These are phyloP conservation scores for Falciphora oryzae DNA, from an alignment of 2,329 filamentous ascomycete species.

Conservation along the genomic window DNA sequence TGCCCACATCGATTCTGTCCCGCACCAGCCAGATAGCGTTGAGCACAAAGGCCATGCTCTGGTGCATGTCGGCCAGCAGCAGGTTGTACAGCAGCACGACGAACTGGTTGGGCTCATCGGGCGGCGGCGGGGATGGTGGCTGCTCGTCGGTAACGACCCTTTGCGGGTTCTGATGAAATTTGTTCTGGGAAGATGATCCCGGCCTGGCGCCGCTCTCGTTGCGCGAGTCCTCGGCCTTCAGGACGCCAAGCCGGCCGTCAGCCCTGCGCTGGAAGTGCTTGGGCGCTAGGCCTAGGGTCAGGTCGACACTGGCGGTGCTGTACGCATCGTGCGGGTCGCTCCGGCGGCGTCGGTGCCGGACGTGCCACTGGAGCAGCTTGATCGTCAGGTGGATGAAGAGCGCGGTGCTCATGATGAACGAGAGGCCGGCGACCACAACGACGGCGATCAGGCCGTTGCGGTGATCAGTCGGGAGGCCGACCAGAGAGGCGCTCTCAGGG, in stretches of 20 bases:
- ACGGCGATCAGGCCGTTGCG: conserved; percentile 20
- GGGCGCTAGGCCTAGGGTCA: conserved; percentile 22
- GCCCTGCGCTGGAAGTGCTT: conserved; percentile 16
- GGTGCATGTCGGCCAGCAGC: conserved; percentile 52
- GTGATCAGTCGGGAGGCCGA: conserved; percentile 17
- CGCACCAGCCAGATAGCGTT: conserved; percentile 44
- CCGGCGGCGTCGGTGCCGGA: conserved; percentile 11
- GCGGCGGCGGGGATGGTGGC: neutral
- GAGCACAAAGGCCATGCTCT: conserved; percentile 49
- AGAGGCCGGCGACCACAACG: conserved; percentile 20
- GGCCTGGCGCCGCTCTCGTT: conserved; percentile 1
- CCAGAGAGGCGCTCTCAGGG: conserved; percentile 17
- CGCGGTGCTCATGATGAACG: conserved; percentile 17
- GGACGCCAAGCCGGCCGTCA: neutral
- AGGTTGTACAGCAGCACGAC: conserved; percentile 55
- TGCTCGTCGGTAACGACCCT: neutral
- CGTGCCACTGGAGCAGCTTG: conserved; percentile 24
- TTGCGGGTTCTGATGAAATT: neutral
- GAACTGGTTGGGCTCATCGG: conserved; percentile 43
- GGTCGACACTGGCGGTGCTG: conserved; percentile 15
- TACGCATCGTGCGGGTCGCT: neutral
- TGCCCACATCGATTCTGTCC: conserved; percentile 42
- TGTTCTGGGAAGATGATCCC: neutral
- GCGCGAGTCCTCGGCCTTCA: neutral
- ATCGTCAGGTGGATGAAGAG: conserved; percentile 23